phyloP scores from a whole-genome alignment of 2,329 filamentous ascomycete genomes.

The Escovopsis sp. region DNA sequence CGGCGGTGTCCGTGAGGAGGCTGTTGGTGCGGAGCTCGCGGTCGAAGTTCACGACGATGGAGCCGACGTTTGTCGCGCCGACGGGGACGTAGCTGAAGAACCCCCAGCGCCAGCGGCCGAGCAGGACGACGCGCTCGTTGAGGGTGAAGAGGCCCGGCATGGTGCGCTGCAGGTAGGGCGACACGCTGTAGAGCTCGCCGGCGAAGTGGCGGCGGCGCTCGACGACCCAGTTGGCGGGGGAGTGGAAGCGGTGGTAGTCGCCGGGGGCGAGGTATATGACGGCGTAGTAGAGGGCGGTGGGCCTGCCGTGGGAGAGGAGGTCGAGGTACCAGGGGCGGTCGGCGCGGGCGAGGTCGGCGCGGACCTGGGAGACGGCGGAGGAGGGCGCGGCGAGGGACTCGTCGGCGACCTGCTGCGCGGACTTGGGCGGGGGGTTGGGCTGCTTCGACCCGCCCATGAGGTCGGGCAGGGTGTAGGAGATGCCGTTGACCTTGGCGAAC shows the following conservation, averaged over 20 bases:
- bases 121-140: constrained; percentile 86
- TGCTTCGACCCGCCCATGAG: constrained; percentile 56
- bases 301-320: constrained; percentile 44
- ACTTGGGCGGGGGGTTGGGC: constrained; percentile 10
- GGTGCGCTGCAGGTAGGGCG: constrained; percentile 84
- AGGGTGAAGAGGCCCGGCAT: constrained; percentile 90
- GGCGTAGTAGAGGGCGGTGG: constrained; percentile 73
- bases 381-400: constrained; percentile 55
- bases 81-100: constrained; percentile 96
- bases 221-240: constrained; percentile 87
- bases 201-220: constrained; percentile 93
- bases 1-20: constrained; percentile 80
- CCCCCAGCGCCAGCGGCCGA: constrained; percentile 90
- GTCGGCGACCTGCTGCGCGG: constrained; percentile 39
- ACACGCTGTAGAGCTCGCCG: constrained; percentile 88
- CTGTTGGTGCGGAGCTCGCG: constrained; percentile 85
- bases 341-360: constrained; percentile 65
- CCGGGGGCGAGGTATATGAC: constrained; percentile 94
- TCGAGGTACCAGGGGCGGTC: constrained; percentile 54
- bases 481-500: constrained; percentile 87
- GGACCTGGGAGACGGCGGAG: constrained; percentile 68
- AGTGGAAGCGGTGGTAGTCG: constrained; percentile 98
- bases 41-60: constrained; percentile 95
- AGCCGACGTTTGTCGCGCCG: constrained; percentile 92
- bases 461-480: constrained; percentile 82